Evolutionary conservation across 176 grass and related monocot species (phyloP).

Genomic region (Raddia guianensis): DNA sequence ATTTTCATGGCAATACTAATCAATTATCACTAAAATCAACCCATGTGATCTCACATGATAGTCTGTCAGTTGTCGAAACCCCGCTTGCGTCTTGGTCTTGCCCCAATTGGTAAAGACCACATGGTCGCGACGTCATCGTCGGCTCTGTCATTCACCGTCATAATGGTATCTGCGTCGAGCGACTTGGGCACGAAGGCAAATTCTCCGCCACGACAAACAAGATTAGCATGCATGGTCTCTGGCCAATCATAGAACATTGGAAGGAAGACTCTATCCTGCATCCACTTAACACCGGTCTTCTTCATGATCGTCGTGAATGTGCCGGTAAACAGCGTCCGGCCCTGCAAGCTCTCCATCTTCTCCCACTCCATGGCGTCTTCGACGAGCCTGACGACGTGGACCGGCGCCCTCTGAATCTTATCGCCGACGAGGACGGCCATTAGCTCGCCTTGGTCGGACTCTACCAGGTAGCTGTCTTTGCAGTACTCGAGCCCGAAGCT

Average conservation of each 20-base stretch:
- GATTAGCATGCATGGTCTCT: neutral
- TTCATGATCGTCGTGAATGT: neutral
- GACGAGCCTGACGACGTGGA: constrained; percentile 11
- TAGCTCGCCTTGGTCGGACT: neutral
- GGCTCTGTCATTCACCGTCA: neutral
- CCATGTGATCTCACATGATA: constrained; percentile 13
- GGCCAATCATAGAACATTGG: neutral
- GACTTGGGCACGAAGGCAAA: neutral
- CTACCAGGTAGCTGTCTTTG: neutral
- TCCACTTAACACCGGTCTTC: neutral
- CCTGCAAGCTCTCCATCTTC: constrained; percentile 10
- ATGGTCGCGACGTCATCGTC: neutral
- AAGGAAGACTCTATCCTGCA: constrained; percentile 16
- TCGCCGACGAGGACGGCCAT: neutral
- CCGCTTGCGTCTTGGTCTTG: neutral
- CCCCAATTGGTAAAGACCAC: neutral
- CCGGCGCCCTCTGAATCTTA: neutral
- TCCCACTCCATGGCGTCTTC: constrained; percentile 12
- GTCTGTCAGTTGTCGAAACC: neutral
- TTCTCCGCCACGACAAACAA: neutral
- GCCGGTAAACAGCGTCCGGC: neutral
- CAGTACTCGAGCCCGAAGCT: constrained; percentile 14
- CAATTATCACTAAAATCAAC: constrained; percentile 23
- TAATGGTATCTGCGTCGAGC: neutral
- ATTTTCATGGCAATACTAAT: neutral